Base-by-base conservation (phyloP, 495 filamentous ascomycete genomes). In the Margaritispora aquatica region DNA sequence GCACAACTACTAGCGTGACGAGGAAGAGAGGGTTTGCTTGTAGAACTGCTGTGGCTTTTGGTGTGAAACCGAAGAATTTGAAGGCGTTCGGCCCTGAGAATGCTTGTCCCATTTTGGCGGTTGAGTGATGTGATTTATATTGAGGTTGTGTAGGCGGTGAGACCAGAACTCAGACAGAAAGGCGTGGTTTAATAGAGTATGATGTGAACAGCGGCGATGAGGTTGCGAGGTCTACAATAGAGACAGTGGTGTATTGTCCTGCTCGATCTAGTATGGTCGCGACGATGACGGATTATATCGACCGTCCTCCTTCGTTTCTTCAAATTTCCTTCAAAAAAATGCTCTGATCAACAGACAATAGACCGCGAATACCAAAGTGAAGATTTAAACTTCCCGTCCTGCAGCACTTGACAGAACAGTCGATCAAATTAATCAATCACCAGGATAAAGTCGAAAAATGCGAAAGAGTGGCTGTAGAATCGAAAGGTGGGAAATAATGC, bases 71-170 rank as follows among this genome's bases (percentile, higher is more conserved):
- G 51, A 66, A 61, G 57, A 63, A 66, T 24, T 67, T 62, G 57
- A 67, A 67, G 61, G 65, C 65, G 49, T 67, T 60, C 24, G 65
- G 65, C 1, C 65, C 65, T 19, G 61, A 64, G 50, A 67, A 67
- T 60, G 61, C 61, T 57, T 64, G 55, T 11, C 65, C 65, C 65
- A 67, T 67, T 10, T 50, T 61, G 59, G 34, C n/a, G 1, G 55
- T 44, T 50, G 49, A 26, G 48, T 56, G 46, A 27, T 57, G 26
- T n/a, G n/a, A n/a, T n/a, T n/a, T n/a, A n/a, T n/a, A n/a, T n/a
- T n/a, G n/a, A n/a, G n/a, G n/a, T n/a, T n/a, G n/a, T n/a, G n/a
- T n/a, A n/a, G n/a, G n/a, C n/a, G n/a, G n/a, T n/a, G n/a, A n/a
- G n/a, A n/a, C n/a, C n/a, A n/a, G n/a, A n/a, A n/a, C n/a, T n/a